A percentile compares a stretch with the other conserved stretches of the same genome.
phyloP scores from a whole-genome alignment of 371 early-diverging fungal genomes.

The Rhizopus stolonifer region DNA sequence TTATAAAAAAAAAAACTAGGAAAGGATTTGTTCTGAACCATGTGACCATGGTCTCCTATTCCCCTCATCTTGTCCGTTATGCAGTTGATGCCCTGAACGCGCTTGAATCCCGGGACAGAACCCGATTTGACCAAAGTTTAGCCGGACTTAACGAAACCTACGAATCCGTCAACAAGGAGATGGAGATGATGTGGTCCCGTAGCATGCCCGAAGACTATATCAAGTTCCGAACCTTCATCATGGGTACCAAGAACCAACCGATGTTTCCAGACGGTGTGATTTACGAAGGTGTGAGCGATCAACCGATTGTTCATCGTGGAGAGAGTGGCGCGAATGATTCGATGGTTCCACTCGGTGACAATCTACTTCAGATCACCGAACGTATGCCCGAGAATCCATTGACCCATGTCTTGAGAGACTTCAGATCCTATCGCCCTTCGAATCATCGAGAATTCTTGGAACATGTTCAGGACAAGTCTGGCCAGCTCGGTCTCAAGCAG shows the following conservation, averaged over 20 bases:
- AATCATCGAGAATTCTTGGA: constrained; percentile 76
- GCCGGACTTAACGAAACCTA: constrained; percentile 59
- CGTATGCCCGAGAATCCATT: constrained; percentile 81
- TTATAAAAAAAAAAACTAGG: constrained; percentile 54
- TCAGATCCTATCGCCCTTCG: constrained; percentile 75
- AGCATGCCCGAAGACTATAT: constrained; percentile 72
- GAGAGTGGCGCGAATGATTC: constrained; percentile 88
- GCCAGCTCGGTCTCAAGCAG: constrained; percentile 38
- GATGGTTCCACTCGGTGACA: constrained; percentile 84
- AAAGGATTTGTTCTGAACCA: constrained; percentile 80
- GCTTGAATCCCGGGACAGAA: constrained; percentile 53
- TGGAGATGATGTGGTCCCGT: constrained; percentile 83
- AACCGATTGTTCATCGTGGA: constrained; percentile 72
- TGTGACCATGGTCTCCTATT: constrained; percentile 83
- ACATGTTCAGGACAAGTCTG: constrained; percentile 59
- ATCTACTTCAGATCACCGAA: constrained; percentile 78
- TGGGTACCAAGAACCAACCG: constrained; percentile 81
- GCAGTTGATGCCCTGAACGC: constrained; percentile 62
- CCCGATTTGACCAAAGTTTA: constrained; percentile 60
- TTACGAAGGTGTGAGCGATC: constrained; percentile 74
- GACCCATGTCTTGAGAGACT: constrained; percentile 74
- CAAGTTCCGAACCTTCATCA: constrained; percentile 87
- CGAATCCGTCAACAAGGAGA: constrained; percentile 64
- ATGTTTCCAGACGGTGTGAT: constrained; percentile 87
- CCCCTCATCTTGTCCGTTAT: constrained; percentile 64